Percentiles rank a stretch among this genome's conserved stretches.
Conservation (phyloP, 192 early-diverging fungal species). For the Gaertneriomyces sp. region DNA sequence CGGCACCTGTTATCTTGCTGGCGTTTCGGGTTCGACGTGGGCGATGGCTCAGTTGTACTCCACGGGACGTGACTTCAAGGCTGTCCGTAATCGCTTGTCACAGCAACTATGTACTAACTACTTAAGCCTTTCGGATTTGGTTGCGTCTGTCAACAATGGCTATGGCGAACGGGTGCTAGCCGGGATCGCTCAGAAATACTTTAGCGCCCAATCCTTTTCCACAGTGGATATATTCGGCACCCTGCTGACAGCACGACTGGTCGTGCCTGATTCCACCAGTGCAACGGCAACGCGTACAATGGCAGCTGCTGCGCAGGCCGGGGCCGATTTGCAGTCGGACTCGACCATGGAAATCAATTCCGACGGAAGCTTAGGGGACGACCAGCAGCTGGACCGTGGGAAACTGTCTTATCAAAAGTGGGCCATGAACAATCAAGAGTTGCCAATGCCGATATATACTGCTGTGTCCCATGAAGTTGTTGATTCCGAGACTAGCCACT, state of each 20-base stretch:
- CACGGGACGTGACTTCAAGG: conserved; percentile 1
- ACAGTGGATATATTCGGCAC: conserved; percentile 40
- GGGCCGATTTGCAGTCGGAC: conserved; percentile 9
- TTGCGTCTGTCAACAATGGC: conserved; percentile 12
- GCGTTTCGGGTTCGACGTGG: conserved; percentile 39
- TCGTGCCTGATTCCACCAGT: conserved; percentile 11
- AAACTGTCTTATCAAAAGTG: conserved; percentile 16
- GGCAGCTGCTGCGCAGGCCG: conserved; percentile 1
- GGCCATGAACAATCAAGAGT: neutral
- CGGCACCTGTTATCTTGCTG: conserved; percentile 27
- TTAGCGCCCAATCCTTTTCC: conserved; percentile 7
- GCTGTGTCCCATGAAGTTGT: conserved; percentile 16
- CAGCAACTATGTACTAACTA: conserved; percentile 26
- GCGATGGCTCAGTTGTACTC: conserved; percentile 34
- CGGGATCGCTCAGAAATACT: conserved; percentile 27
- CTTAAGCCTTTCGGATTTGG: conserved; percentile 23
- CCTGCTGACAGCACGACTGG: conserved; percentile 29
- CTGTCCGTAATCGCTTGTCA: conserved; percentile 7
- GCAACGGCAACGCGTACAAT: conserved; percentile 20
- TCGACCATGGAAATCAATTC: neutral
- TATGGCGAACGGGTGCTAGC: conserved; percentile 16
- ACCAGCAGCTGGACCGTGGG: neutral
- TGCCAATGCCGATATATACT: conserved; percentile 24
- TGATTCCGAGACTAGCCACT: neutral
- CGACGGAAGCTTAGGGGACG: neutral